Conservation (phyloP, 1,284 basidiomycete species). For the Cryptococcus sp. region DNA sequence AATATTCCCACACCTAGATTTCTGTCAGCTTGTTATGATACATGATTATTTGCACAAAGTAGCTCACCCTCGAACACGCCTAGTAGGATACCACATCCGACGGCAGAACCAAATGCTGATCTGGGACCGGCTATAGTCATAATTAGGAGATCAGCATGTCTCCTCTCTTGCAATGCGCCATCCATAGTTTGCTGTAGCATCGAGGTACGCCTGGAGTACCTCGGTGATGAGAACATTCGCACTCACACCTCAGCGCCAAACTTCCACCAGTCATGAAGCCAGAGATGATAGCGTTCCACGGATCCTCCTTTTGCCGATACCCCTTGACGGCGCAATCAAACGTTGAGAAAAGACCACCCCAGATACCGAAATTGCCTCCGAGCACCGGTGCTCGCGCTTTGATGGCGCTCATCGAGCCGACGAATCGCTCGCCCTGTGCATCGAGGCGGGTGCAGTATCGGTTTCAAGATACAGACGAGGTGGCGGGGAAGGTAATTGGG, state of each 20-base stretch:
- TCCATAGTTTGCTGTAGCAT: no score
- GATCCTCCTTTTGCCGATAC: constrained; percentile 96
- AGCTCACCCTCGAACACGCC: constrained; percentile 88
- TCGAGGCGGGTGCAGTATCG: background rate
- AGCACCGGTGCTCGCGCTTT: constrained; percentile 98
- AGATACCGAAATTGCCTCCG: constrained; percentile 96
- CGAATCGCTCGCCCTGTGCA: constrained; percentile 78
- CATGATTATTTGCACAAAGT: background rate
- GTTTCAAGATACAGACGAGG: background rate
- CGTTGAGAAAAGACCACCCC: constrained; percentile 96
- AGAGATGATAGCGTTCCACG: constrained; percentile 98
- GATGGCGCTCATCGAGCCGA: constrained; percentile 92
- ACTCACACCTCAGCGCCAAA: constrained; percentile 88
- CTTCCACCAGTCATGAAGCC: constrained; percentile 98
- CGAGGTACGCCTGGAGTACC: background rate
- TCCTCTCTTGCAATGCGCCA: no score
- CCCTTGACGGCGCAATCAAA: constrained; percentile 99
- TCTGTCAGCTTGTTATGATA: background rate
- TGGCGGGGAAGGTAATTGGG: no score
- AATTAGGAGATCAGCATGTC: no score
- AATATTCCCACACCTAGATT: constrained; percentile 50
- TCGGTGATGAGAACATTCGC: background rate
- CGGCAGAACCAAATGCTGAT: constrained; percentile 83
- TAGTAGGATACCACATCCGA: constrained; percentile 94
- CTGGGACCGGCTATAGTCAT: constrained; percentile 75